Base-by-base conservation (phyloP, 306 rosid genomes). In the Vigna trinervia region DNA sequence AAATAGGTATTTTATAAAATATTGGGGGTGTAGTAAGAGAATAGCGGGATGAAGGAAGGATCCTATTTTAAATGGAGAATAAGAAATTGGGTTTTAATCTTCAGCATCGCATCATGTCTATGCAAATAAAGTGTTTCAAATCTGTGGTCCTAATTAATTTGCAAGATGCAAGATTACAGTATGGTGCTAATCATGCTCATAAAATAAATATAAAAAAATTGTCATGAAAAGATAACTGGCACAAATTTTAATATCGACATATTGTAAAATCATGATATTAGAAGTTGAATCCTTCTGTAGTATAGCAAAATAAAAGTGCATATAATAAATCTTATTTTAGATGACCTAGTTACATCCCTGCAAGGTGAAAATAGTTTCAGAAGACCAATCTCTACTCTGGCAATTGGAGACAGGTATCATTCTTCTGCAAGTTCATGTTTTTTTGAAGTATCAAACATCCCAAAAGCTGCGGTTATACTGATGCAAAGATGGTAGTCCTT, bases 401-500 rank as follows among this genome's bases (percentile, higher is more conserved):
- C 69, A 65, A 50, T 65, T 5, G 5, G n/a, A 17, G 6, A 38
- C 50, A 64, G 17, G 30, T 9, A 36, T 38, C 50, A 28, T 19
- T 39, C 52, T 17, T 65, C 30, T 19, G 71, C n/a, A 65, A 63
- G 28, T 38, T 1, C 51, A 65, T 17, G 71, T 28, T 39, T 30
- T 39, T 39, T 19, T 5, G 50, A 63, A 3, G 48, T n/a, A n/a
- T 15, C 38, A 38, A 63, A 34, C 48, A 48, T 63, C 26, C 14
- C 69, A 62, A 62, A 22, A 36, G 48, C 68, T 36, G 30, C 38
- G 47, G 69, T 4, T 61, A 34, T 32, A 62, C 26, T 32, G 23
- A 36, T 34, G 67, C 23, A 15, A 62, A 65, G 52, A 65, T 65
- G 39, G 34, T 19, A 39, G 71, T 38, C 71, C 51, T 65, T 36